Base-by-base conservation (phyloP, 2,329 filamentous ascomycete species). In the Stemphylium lycopersici region DNA sequence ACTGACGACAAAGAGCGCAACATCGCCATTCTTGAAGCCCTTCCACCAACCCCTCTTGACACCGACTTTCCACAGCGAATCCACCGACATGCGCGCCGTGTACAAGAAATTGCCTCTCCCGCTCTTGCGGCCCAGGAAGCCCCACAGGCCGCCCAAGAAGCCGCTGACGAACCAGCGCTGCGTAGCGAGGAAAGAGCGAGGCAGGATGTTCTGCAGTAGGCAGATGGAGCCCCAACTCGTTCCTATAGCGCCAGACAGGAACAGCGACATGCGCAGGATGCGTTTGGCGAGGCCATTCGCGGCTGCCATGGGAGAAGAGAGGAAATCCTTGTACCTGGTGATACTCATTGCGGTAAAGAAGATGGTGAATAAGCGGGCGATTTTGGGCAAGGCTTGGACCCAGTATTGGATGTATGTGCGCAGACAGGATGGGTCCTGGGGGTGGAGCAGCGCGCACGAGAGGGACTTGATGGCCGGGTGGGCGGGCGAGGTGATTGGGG, bases 41-140 rank as follows among this genome's bases (percentile, higher is more conserved):
- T 84, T 86, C 91, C 93, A 96, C 86, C 91, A 91, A 1, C 91
- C 84, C 31, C 88, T 81, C 85, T 98, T 98, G 50, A 90, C 85
- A n/a, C 93, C 92, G 0, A 96, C 91, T 79, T 96, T 96, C 91
- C 92, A 98, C 40, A 92, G 76, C 33, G 86, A 90, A 72, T 96
- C 90, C 26, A 96, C 80, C 55, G 89, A 91, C n/a, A 88, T 79
- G 2, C 93, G 83, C 26, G 90, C 86, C 60, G 86, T 87, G 75
- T 95, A 95, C 56, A 97, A 67, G 75, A 96, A 96, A 49, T 90
- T 84, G 1, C 83, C 81, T 84, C 56, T 58, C 2, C 74, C 68
- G 18, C 83, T 79, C 44, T 80, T 79, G 39, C 87, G 81, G 70
- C 92, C 89, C 2, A 96, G 77, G 73, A 90, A 90, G 0, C 90